These are phyloP conservation scores for Pseudogymnoascus sp. DNA, from an alignment of 2,329 filamentous ascomycete species.

Conservation along the genomic window DNA sequence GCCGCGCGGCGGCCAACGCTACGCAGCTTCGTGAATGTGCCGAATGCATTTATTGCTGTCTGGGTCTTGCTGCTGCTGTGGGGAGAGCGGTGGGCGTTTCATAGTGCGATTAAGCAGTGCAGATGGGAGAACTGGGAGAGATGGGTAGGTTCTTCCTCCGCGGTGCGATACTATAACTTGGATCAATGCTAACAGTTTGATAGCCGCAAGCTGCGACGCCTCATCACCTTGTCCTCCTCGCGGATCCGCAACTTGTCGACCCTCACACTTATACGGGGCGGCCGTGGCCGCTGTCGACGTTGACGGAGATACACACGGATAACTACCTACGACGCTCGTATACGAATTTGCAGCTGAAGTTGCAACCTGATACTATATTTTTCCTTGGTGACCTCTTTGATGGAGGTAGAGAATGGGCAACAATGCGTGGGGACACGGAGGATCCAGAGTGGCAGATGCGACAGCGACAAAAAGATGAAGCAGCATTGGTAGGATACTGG, in stretches of 20 bases:
- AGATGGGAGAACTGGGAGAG: conserved; percentile 83
- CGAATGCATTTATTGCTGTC: conserved; percentile 58
- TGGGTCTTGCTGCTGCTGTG: conserved; percentile 76
- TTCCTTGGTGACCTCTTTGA: conserved; percentile 95
- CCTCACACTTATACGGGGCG: conserved; percentile 66
- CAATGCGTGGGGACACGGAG: conserved; percentile 49
- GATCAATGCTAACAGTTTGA: conserved; percentile 12
- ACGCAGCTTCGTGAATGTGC: conserved; percentile 50
- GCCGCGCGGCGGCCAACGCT: background rate
- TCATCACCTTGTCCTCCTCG: conserved; percentile 63
- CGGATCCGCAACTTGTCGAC: conserved; percentile 67
- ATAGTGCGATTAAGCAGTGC: conserved; percentile 61
- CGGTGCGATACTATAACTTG: conserved; percentile 5
- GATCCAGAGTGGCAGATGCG: conserved; percentile 51
- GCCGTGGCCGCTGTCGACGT: conserved; percentile 59
- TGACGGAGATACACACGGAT: conserved; percentile 71
- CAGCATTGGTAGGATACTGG: conserved; percentile 53
- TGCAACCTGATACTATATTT: conserved; percentile 80
- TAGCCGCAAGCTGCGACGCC: conserved; percentile 72
- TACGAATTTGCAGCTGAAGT: conserved; percentile 61
- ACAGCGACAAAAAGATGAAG: conserved; percentile 44
- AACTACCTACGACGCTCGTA: conserved; percentile 83
- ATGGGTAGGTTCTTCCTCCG: conserved; percentile 56
- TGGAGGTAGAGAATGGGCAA: conserved; percentile 90
- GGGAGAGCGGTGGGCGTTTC: conserved; percentile 76